These are phyloP conservation scores for Cladobotryum protrusum DNA, from an alignment of 2,329 filamentous ascomycete genomes.

Conservation along the genomic window DNA sequence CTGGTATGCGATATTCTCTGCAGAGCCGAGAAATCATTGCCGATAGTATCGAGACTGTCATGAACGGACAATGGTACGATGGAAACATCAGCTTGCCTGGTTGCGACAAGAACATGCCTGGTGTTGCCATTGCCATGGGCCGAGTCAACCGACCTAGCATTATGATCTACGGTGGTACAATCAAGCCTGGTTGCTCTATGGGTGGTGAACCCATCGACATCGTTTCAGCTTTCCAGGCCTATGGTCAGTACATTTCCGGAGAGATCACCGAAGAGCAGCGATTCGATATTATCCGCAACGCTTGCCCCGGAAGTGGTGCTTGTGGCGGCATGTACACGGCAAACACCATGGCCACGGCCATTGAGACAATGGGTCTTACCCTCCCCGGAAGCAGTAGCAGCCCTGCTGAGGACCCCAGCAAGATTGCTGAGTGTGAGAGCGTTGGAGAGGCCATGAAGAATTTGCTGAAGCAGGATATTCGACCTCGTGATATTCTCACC, in stretches of 20 bases:
- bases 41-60: conserved; percentile 97
- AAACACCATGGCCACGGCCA: conserved; percentile 87
- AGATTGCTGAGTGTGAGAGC: conserved; percentile 64
- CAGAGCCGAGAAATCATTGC: conserved; percentile 96
- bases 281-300: conserved; percentile 89
- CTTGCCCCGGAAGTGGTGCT: conserved; percentile 62
- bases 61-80: conserved; percentile 98
- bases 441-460: conserved; percentile 70
- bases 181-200: conserved; percentile 80
- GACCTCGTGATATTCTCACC: conserved; percentile 71
- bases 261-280: conserved; percentile 87
- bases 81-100: conserved; percentile 94
- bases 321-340: conserved; percentile 90
- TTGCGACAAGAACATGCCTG: conserved; percentile 99
- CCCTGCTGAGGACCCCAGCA: conserved; percentile 66
- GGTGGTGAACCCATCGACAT: conserved; percentile 80
- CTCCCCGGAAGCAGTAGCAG: conserved; percentile 77
- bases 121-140: conserved; percentile 88
- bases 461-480: conserved; percentile 69
- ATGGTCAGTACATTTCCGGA: conserved; percentile 88
- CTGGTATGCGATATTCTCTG: conserved; percentile 90
- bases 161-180: conserved; percentile 97
- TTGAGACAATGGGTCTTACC: conserved; percentile 85
- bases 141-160: conserved; percentile 88
- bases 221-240: conserved; percentile 95